These are phyloP conservation scores for Pythium pyrilobum DNA, from an alignment of 352 stramenopile genomes.

Conservation along the genomic window DNA sequence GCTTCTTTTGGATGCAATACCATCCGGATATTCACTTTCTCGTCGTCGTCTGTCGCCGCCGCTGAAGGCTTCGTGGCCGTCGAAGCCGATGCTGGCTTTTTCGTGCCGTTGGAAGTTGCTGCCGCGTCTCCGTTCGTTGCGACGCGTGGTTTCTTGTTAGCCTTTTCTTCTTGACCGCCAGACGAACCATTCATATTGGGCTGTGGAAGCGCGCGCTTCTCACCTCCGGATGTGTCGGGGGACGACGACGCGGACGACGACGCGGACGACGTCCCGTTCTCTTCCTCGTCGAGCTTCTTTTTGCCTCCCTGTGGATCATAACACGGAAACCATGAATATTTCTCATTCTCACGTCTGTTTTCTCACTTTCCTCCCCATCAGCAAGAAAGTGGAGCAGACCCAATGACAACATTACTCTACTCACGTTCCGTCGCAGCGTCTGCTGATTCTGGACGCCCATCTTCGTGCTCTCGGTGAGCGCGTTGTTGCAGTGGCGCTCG, in stretches of 20 bases:
- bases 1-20: slow-evolving; percentile 48
- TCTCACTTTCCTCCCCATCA: no score
- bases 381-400: background rate
- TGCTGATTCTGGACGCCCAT: slow-evolving; percentile 67
- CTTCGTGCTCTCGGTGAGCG: slow-evolving; percentile 66
- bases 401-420: background rate
- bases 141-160: no score
- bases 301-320: slow-evolving; percentile 14
- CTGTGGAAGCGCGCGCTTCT: slow-evolving; percentile 27
- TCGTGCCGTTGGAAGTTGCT: slow-evolving; percentile 10
- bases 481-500: slow-evolving; percentile 78
- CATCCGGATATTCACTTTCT: slow-evolving; percentile 59
- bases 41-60: slow-evolving; percentile 1
- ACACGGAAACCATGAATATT: no score
- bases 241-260: slow-evolving; percentile 18
- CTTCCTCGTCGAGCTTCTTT: slow-evolving; percentile 25
- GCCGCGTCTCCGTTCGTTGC: background rate
- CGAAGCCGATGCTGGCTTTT: background rate
- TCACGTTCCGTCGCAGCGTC: slow-evolving; percentile 48
- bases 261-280: slow-evolving; percentile 12
- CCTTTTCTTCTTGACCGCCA: no score
- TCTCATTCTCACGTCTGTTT: background rate
- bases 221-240: slow-evolving; percentile 8
- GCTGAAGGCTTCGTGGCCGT: background rate
- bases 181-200: no score